A percentile compares a stretch with the other conserved stretches of the same genome.
Conservation (phyloP, 2,329 filamentous ascomycete genomes). For the Thielaviopsis euricoi region DNA sequence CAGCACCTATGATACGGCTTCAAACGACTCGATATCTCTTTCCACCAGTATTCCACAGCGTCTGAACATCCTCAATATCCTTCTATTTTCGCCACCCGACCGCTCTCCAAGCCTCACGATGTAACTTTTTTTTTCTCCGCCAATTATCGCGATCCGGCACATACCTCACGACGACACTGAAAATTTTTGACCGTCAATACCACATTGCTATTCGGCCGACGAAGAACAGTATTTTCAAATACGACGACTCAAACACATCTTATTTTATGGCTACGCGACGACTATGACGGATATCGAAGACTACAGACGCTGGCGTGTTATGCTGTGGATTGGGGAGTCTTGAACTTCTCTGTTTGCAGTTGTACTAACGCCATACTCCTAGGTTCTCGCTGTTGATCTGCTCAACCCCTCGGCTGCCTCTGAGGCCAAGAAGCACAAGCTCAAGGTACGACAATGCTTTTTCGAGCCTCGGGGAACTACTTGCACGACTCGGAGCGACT, state of each 20-base stretch:
- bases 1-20: slow-evolving; percentile 12
- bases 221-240: neutral
- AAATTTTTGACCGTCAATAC: neutral
- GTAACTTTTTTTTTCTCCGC: neutral
- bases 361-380: slow-evolving; percentile 30
- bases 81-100: neutral
- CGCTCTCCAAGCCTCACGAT: neutral
- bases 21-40: neutral
- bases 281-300: slow-evolving; percentile 12
- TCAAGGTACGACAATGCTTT: slow-evolving; percentile 56
- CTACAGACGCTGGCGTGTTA: slow-evolving; percentile 12
- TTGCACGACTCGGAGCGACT: neutral
- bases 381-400: slow-evolving; percentile 99
- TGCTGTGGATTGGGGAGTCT: slow-evolving; percentile 13
- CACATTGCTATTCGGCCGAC: neutral
- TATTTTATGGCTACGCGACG: neutral
- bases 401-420: slow-evolving; percentile 96
- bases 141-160: neutral
- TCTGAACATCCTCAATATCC: neutral
- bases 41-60: neutral
- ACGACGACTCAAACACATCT: neutral
- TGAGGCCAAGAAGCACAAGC: slow-evolving; percentile 99
- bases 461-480: neutral
- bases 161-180: neutral
- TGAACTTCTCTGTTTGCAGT: slow-evolving; percentile 13